These are phyloP conservation scores for Lodderomyces beijingensis DNA, from an alignment of 1,139 yeast species.

Conservation along the genomic window DNA sequence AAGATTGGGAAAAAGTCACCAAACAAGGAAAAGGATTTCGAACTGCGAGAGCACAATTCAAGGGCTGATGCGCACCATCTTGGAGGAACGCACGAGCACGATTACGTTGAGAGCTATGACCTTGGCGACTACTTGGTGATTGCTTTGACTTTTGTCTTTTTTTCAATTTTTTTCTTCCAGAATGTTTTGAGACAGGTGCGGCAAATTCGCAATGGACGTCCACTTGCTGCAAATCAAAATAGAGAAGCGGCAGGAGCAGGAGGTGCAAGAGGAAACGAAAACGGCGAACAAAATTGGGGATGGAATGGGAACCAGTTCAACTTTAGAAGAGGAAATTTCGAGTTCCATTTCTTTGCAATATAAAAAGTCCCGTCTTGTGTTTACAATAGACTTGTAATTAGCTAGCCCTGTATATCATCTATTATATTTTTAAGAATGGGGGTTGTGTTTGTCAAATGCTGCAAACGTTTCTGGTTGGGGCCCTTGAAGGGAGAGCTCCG, in stretches of 20 bases:
- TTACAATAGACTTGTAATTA: neutral
- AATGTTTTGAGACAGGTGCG: slow-evolving; percentile 26
- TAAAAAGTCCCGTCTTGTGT: slow-evolving; percentile 11
- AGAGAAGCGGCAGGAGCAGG: slow-evolving; percentile 8
- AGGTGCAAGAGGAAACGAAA: slow-evolving; percentile 4
- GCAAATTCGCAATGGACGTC: slow-evolving; percentile 17
- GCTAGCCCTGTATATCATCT: slow-evolving; percentile 13
- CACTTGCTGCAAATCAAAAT: slow-evolving; percentile 6
- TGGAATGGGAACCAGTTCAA: slow-evolving; percentile 13
- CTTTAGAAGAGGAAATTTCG: slow-evolving; percentile 30
- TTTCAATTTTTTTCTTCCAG: slow-evolving; percentile 26
- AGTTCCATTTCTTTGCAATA: slow-evolving; percentile 37
- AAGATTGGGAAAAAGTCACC: slow-evolving; percentile 15
- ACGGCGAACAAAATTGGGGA: slow-evolving; percentile 9
- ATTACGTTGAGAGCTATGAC: slow-evolving; percentile 22
- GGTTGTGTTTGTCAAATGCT: slow-evolving; percentile 14
- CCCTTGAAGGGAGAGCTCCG: slow-evolving; percentile 6
- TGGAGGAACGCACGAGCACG: slow-evolving; percentile 18
- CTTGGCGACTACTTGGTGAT: slow-evolving; percentile 33
- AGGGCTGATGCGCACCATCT: slow-evolving; percentile 37
- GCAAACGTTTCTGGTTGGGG: no score
- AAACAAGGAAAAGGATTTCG: slow-evolving; percentile 14
- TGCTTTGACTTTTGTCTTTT: slow-evolving; percentile 25
- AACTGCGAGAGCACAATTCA: slow-evolving; percentile 14
- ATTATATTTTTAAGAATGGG: slow-evolving; percentile 25